Evolutionary conservation across 1,139 yeast genomes (phyloP), one percentile per base, ranked within the genome.

Genomic region (Geotrichum aggregatum): DNA sequence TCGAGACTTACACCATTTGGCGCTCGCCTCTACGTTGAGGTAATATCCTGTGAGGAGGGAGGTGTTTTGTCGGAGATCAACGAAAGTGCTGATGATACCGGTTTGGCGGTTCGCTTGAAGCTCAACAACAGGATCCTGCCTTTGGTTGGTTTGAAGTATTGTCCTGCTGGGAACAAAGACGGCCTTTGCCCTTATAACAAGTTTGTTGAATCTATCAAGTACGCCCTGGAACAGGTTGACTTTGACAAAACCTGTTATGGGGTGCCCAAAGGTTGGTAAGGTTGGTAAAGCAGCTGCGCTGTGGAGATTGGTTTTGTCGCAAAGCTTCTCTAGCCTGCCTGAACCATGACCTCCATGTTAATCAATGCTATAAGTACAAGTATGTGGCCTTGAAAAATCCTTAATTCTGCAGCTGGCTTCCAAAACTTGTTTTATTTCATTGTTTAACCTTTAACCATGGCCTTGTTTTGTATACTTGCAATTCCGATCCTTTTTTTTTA

Each of bases 1-100:
- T 71, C 76, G 24, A 59, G 76, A 13, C 59, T 74, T 44, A 68
- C 72, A 1, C 77, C 77, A n/a, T 73, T 74, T 58, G 76, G 74
- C 3, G 76, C 77, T 0, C 63, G 74, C 2, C 58, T 73, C 21
- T 65, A 59, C 50, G 68, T 72, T 18, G 77, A 73, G 54, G 59
- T 74, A 11, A 60, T 74, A 10, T 63, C 63, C 35, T 71, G 74
- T 56, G 61, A 59, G 28, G 52, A 31, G 26, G n/a, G n/a, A n/a
- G n/a, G n/a, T n/a, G n/a, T n/a, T n/a, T n/a, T n/a, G n/a, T n/a
- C n/a, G n/a, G n/a, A n/a, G n/a, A n/a, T n/a, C n/a, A n/a, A n/a
- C n/a, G n/a, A n/a, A n/a, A n/a, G n/a, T n/a, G n/a, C n/a, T n/a
- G 28, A 24, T 8, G 16, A 14, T 31, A 44, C 26, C 19, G 44